Conservation (phyloP, 2,329 filamentous ascomycete genomes). For the Colletotrichum cuscutae region DNA sequence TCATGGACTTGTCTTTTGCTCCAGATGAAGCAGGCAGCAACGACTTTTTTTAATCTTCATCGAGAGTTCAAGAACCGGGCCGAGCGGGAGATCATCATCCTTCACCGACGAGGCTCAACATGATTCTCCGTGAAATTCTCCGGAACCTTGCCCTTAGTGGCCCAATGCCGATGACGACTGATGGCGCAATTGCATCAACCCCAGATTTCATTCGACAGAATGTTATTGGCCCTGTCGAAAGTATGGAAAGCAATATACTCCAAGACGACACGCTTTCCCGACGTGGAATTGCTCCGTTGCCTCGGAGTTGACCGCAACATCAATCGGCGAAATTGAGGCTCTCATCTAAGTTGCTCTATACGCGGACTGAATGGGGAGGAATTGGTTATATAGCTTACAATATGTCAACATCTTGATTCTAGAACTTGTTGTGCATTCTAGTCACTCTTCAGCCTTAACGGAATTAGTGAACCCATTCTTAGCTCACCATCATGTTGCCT, state of each 20-base stretch:
- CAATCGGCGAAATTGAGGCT: constrained; percentile 21
- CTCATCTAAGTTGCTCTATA: background rate
- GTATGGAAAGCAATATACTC: constrained; percentile 5
- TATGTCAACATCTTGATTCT: background rate
- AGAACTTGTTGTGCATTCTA: background rate
- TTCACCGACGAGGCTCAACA: background rate
- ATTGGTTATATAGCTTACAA: background rate
- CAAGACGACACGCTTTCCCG: constrained; percentile 3
- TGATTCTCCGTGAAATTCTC: constrained; percentile 34
- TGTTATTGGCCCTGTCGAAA: background rate
- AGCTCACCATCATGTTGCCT: constrained; percentile 13
- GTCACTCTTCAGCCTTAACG: too few relatives aligned
- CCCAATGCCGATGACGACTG: constrained; percentile 30
- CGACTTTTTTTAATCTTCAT: background rate
- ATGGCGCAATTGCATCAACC: constrained; percentile 24
- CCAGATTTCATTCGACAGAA: constrained; percentile 18
- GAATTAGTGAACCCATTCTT: background rate
- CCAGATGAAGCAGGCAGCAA: background rate
- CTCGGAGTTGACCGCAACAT: background rate
- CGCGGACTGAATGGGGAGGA: accelerated
- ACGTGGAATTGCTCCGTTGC: constrained; percentile 6
- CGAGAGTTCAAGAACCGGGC: background rate
- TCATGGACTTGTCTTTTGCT: too few relatives aligned
- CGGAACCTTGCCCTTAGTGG: constrained; percentile 25
- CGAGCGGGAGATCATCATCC: constrained; percentile 16